Percentiles rank a stretch among this genome's conserved stretches.
Evolutionary conservation across 768 basidiomycete species (phyloP).

Genomic region (Calocybe cyanea): DNA sequence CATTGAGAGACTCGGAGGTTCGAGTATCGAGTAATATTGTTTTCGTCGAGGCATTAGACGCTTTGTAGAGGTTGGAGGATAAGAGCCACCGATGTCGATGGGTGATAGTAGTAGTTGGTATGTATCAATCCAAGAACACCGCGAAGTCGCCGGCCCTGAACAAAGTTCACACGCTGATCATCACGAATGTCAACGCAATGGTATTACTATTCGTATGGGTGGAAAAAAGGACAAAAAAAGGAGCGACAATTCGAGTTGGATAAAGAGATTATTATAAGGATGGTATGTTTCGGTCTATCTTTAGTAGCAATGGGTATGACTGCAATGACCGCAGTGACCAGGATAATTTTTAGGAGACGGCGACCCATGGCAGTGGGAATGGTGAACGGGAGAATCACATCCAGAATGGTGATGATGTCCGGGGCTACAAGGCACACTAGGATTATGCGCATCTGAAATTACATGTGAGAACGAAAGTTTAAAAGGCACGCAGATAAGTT

Average conservation of each 20-base stretch:
- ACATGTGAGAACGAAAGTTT: not conserved
- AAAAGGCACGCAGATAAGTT: constrained; percentile 4
- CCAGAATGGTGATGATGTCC: constrained; percentile 4
- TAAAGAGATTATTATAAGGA: too few relatives aligned
- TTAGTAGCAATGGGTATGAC: constrained; percentile 4
- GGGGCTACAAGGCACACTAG: not conserved
- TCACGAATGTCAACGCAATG: too few relatives aligned
- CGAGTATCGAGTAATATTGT: constrained; percentile 58
- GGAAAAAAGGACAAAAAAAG: too few relatives aligned
- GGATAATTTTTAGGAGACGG: too few relatives aligned
- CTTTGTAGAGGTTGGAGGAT: too few relatives aligned
- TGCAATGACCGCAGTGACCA: constrained; percentile 1
- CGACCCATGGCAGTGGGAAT: too few relatives aligned
- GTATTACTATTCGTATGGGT: too few relatives aligned
- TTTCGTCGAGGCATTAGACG: constrained; percentile 44
- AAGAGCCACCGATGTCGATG: too few relatives aligned
- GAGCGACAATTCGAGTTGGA: too few relatives aligned
- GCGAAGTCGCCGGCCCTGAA: constrained; percentile 31
- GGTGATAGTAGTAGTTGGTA: constrained; percentile 20
- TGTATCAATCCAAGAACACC: constrained; percentile 18
- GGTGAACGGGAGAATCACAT: too few relatives aligned
- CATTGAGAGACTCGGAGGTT: constrained; percentile 65
- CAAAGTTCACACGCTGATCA: not conserved
- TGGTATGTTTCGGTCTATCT: too few relatives aligned
- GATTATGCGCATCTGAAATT: constrained; percentile 9